Evolutionary conservation across 75 land plant genomes (phyloP), one percentile per base, ranked within the genome.

Genomic region (Selaginella moellendorffii): DNA sequence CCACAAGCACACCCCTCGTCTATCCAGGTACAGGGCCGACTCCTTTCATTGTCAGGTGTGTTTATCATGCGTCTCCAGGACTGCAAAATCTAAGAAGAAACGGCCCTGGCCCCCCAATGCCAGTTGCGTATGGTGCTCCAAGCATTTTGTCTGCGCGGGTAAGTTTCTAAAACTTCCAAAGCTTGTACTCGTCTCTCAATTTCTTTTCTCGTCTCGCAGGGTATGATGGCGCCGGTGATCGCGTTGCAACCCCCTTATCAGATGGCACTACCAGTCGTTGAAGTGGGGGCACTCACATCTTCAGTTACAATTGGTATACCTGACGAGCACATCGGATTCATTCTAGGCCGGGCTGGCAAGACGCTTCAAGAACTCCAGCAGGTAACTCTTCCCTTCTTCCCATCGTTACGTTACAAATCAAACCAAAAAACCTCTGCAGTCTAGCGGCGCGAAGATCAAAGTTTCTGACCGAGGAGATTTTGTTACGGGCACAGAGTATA

Each of bases 341-440:
- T 90, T 51, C 78, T 90, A 61, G 96, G 96, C 51, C 87, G 96
- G 58, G 90, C 84, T 64, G 96, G 96, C 46, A 86, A 80, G 68
- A 86, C 68, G 52, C 79, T 90, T 54, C 74, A 64, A 63, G 96
- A 90, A 60, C 83, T 90, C 26, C 83, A 80, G 65, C 96, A 90
- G 83, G 96, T 90, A 36, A n/a, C 19, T 14, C 31, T 19, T 1
- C 36, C 2, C 25, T 10, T 26, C 10, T 56, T 8, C 24, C 8
- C 20, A 56, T 19, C 8, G 59, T 24, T 56, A 24, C 9, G 19
- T 19, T n/a, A n/a, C n/a, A n/a, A n/a, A n/a, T n/a, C n/a, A n/a
- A n/a, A n/a, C n/a, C n/a, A n/a, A n/a, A n/a, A n/a, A n/a, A n/a
- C n/a, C n/a, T 36, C 14, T 36, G 46, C 46, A 36, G 46, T 5